Percentiles rank a stretch among this genome's conserved stretches.
Evolutionary conservation across 2,329 filamentous ascomycete genomes (phyloP).

Genomic region (Torrubiellomyces zombiae): DNA sequence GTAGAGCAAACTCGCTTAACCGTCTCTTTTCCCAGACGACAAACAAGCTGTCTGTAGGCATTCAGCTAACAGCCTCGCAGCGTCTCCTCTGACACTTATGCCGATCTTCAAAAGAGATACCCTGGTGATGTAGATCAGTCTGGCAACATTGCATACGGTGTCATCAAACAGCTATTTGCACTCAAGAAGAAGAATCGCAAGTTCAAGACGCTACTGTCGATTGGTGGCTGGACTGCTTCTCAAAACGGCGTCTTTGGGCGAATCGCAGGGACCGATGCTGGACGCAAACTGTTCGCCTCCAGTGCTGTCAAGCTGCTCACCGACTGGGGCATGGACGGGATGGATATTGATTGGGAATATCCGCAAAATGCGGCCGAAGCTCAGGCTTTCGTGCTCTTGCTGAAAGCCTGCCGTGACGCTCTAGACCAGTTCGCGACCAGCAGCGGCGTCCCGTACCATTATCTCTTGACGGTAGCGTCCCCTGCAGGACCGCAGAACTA

Average conservation of each 20-base stretch:
- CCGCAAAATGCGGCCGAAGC: slow-evolving; percentile 23
- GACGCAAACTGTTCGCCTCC: slow-evolving; percentile 48
- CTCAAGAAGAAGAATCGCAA: slow-evolving; percentile 63
- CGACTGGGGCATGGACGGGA: slow-evolving; percentile 44
- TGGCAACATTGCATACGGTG: slow-evolving; percentile 56
- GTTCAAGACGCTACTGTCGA: slow-evolving; percentile 63
- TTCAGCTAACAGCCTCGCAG: slow-evolving; percentile 4
- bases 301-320: slow-evolving; percentile 53
- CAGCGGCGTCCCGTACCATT: slow-evolving; percentile 26
- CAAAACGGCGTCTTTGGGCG: slow-evolving; percentile 41
- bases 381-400: slow-evolving; percentile 22
- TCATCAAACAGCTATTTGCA: slow-evolving; percentile 58
- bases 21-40: not conserved
- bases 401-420: slow-evolving; percentile 23
- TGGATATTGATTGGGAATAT: slow-evolving; percentile 43
- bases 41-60: not conserved
- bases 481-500: slow-evolving; percentile 32
- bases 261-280: slow-evolving; percentile 42
- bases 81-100: slow-evolving; percentile 17
- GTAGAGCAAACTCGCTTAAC: slow-evolving; percentile 5
- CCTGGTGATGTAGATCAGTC: slow-evolving; percentile 39
- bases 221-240: slow-evolving; percentile 70
- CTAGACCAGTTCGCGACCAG: slow-evolving; percentile 24
- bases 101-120: slow-evolving; percentile 50
- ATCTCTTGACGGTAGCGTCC: slow-evolving; percentile 33